A percentile compares a stretch with the other conserved stretches of the same genome.
Evolutionary conservation across 805 yeast genomes (phyloP).

Genomic region (Saturnispora diversa): DNA sequence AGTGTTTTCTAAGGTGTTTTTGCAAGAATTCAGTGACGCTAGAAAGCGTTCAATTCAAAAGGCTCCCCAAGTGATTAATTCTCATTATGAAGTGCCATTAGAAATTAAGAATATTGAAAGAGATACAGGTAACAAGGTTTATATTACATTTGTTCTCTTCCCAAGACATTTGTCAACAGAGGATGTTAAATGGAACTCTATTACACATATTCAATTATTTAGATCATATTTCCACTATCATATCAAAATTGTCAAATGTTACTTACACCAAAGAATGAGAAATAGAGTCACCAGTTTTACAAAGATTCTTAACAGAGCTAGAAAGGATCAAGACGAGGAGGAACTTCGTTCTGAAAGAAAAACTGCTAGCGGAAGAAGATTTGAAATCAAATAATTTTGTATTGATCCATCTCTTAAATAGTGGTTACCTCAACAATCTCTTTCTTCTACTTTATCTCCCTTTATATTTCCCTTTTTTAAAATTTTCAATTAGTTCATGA

Average conservation of each 20-base stretch:
- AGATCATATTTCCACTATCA: slow-evolving; percentile 98
- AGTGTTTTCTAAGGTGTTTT: slow-evolving; percentile 77
- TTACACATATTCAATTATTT: slow-evolving; percentile 85
- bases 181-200: slow-evolving; percentile 68
- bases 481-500: background rate
- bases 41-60: slow-evolving; percentile 92
- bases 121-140: slow-evolving; percentile 31
- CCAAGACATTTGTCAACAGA: slow-evolving; percentile 66
- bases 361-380: slow-evolving; percentile 68
- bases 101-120: slow-evolving; percentile 50
- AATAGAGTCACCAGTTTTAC: slow-evolving; percentile 88
- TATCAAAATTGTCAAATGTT: slow-evolving; percentile 96
- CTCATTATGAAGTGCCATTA: slow-evolving; percentile 86
- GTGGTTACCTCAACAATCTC: background rate
- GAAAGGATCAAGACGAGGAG: slow-evolving; percentile 80
- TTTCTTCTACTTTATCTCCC: background rate
- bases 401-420: too few relatives aligned
- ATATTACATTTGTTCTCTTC: slow-evolving; percentile 65
- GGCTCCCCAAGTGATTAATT: slow-evolving; percentile 94
- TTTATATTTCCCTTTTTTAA: background rate
- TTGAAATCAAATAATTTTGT: slow-evolving; percentile 31
- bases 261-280: slow-evolving; percentile 97
- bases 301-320: slow-evolving; percentile 93
- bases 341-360: slow-evolving; percentile 44
- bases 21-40: slow-evolving; percentile 93